Base-by-base conservation (phyloP, 2,329 filamentous ascomycete species). In the Colletotrichum nymphaeae region DNA sequence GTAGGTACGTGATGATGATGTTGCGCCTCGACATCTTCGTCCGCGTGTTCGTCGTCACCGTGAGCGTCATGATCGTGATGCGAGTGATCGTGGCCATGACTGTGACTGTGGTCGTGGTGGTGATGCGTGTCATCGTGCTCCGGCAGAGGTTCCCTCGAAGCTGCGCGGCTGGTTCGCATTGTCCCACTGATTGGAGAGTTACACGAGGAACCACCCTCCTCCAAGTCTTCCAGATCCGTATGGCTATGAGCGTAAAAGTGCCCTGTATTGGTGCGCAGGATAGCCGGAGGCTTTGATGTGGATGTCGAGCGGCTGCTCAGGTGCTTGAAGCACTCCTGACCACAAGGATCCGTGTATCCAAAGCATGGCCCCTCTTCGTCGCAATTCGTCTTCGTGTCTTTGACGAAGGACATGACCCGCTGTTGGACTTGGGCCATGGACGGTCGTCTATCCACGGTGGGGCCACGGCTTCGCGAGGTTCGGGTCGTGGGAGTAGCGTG, bases 1-100 rank as follows among this genome's bases (percentile, higher is more conserved):
- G 94, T 92, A 0, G 96, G 94, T 3, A 98, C 96, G 81, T 99
- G 97, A 82, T 99, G 96, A 79, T 99, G 96, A 79, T 98, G 95
- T 73, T 86, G 86, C 6, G 84, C 84, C 73, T 89, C 87, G 5
- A 84, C n/a, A 65, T 89, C 88, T n/a, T 74, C 72, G 16, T 73
- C 69, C 9, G 59, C 30, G 32, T 49, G 52, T 2, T 81, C 82
- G 11, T 83, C 81, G 5, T 80, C 77, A 62, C 76, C 76, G 32
- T 80, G 78, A 5, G 79, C 26, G 24, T 75, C 79, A 24, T 75
- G 72, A 12, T 69, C 58, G 62, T 72, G 49, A n/a, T 64, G 59
- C 9, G 63, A 30, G 11, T 22, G 28, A 42, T 69, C 30, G 3
- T 72, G 65, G 19, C 24, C 24, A 30, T 72, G 69, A 30, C 24